These are phyloP conservation scores for Cenchrus americanus DNA, from an alignment of 176 grass and related monocot genomes.

Conservation along the genomic window DNA sequence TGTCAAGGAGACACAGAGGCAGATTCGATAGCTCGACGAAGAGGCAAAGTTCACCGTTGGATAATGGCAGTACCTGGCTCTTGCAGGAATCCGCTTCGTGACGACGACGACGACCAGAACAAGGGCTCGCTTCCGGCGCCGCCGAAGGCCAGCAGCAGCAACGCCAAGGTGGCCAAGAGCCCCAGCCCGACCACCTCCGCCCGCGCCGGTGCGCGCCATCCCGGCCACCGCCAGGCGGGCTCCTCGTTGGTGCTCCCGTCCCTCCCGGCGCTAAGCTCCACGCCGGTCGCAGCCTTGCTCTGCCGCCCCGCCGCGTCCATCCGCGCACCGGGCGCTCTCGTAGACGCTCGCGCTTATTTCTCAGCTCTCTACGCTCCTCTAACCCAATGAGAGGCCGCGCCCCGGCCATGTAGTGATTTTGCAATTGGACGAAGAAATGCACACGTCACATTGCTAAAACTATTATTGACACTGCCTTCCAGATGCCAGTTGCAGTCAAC, in stretches of 20 bases:
- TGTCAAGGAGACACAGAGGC: no score
- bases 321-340: not conserved
- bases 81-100: not conserved
- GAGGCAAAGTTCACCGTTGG: no score
- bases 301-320: constrained; percentile 1
- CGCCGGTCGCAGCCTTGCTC: not conserved
- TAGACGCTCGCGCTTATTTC: no score
- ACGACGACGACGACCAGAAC: not conserved
- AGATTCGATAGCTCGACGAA: no score
- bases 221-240: not conserved
- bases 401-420: no score
- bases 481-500: constrained; percentile 6
- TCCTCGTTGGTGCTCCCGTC: not conserved
- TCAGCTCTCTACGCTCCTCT: no score
- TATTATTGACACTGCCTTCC: not conserved
- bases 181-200: not conserved
- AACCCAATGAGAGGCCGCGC: no score
- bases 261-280: not conserved
- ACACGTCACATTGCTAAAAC: no score
- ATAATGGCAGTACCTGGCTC: constrained; percentile 17
- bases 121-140: constrained; percentile 10
- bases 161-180: constrained; percentile 8
- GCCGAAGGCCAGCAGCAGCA: not conserved
- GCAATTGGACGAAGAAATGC: not conserved
- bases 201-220: not conserved